Evolutionary conservation across 2,329 filamentous ascomycete species (phyloP).

Genomic region (Aspergillus intermedius): DNA sequence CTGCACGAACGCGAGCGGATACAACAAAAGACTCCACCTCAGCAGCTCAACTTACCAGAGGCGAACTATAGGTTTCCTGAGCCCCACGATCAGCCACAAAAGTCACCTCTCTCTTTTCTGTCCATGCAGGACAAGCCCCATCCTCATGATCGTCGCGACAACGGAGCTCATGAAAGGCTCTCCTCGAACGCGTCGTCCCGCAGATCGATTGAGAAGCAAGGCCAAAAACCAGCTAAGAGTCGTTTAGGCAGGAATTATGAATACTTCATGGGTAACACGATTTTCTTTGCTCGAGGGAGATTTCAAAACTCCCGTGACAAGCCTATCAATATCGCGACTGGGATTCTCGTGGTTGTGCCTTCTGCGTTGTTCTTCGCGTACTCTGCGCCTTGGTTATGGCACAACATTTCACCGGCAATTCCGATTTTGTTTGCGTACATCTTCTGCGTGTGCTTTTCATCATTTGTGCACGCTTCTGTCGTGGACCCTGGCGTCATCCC

Average conservation of each 20-base stretch:
- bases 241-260: slow-evolving; percentile 70
- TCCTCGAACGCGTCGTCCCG: slow-evolving; percentile 74
- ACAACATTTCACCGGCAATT: slow-evolving; percentile 77
- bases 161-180: slow-evolving; percentile 71
- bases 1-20: slow-evolving; percentile 52
- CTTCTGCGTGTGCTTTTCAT: slow-evolving; percentile 85
- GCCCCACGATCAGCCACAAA: slow-evolving; percentile 54
- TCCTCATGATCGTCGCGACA: slow-evolving; percentile 48
- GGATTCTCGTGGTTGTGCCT: slow-evolving; percentile 70
- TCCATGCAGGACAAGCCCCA: slow-evolving; percentile 52
- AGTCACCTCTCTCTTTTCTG: slow-evolving; percentile 69
- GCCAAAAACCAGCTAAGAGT: slow-evolving; percentile 24
- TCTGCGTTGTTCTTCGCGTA: slow-evolving; percentile 76
- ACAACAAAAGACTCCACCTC: slow-evolving; percentile 23
- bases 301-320: slow-evolving; percentile 81
- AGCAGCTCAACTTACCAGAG: slow-evolving; percentile 54
- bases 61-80: slow-evolving; percentile 52
- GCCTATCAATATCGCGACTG: slow-evolving; percentile 85
- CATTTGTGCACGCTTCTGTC: slow-evolving; percentile 85
- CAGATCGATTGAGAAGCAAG: slow-evolving; percentile 48
- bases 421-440: slow-evolving; percentile 86
- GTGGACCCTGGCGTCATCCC: slow-evolving; percentile 92
- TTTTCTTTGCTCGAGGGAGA: slow-evolving; percentile 80
- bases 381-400: slow-evolving; percentile 78
- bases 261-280: slow-evolving; percentile 88